Base-by-base conservation (phyloP, 169 alveolate genomes). In the Eimeria nieschulzi region DNA sequence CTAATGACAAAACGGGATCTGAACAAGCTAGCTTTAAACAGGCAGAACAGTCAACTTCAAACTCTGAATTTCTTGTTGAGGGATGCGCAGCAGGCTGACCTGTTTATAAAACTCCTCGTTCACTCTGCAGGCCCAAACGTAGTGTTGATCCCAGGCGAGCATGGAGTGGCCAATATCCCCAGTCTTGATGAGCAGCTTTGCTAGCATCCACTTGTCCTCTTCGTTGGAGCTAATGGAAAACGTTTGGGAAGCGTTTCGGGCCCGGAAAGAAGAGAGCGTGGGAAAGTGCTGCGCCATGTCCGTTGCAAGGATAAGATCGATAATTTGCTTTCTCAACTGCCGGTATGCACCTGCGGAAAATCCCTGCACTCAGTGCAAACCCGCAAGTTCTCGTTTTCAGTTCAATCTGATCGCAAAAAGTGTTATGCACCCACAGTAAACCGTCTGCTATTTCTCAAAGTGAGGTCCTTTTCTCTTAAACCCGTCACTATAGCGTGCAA, bases 81-180 rank as follows among this genome's bases (percentile, higher is more conserved):
- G 15, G 68, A 19, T 59, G n/a, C 68, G 68, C 33, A 12, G 83
- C 39, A n/a, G 13, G 51, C 70, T 17, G n/a, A 84, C 99, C 90
- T 98, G 99, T 39, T 94, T 85, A 96, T 96, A 97, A 90, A 97
- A 98, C 95, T 98, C 99, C 90, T 98, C 98, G 25, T 96, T 95
- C n/a, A 98, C 96, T n/a, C 97, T 94, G 93, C 93, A 94, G 21
- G 99, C 95, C 99, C 99, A 98, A 64, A 96, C 92, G 26, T 96
- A 91, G 73, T 97, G 99, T 56, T 96, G 97, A n/a, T 94, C 95
- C 98, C 98, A 96, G 91, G 95, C 96, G 72, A 97, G 94, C 87
- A 98, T 97, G 56, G 96, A 95, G 94, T 98, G 99, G 17, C 99
- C 99, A 25, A 98, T 96, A 90, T 98, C 99, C 9, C 99, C 99